A percentile compares a stretch with the other conserved stretches of the same genome.
These are phyloP conservation scores for Kandelia obovata DNA, from an alignment of 345 rosid species.

Conservation along the genomic window DNA sequence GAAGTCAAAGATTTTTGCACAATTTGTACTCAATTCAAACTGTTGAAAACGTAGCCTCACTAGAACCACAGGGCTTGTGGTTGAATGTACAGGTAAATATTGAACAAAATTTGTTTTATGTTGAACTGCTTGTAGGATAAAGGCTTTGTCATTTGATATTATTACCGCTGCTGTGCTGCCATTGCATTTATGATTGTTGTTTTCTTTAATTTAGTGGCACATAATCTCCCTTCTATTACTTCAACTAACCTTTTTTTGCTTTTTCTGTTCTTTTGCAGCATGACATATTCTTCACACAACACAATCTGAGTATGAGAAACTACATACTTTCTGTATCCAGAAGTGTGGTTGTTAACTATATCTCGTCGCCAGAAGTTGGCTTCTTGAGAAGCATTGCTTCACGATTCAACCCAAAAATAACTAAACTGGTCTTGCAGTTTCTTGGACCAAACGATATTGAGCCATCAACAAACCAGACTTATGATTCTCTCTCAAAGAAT, in stretches of 20 bases:
- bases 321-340: conserved; percentile 48
- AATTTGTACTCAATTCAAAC: conserved; percentile 31
- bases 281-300: conserved; percentile 62
- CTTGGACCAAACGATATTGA: conserved; percentile 11
- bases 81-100: conserved; percentile 75
- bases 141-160: not conserved
- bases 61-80: conserved; percentile 56
- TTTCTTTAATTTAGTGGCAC: not conserved
- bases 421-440: conserved; percentile 26
- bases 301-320: conserved; percentile 68
- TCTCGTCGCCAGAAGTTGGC: conserved; percentile 82
- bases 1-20: conserved; percentile 45
- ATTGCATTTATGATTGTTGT: not conserved
- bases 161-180: conserved; percentile 1
- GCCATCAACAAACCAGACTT: conserved; percentile 27
- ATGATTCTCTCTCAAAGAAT: conserved; percentile 32
- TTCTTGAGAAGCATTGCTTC: conserved; percentile 57
- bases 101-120: not conserved
- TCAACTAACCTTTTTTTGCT: conserved; percentile 5
- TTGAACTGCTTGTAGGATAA: not conserved
- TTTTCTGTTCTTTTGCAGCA: conserved; percentile 48
- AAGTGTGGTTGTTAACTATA: conserved; percentile 43
- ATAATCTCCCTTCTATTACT: conserved; percentile 4
- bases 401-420: conserved; percentile 37
- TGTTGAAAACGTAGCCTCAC: conserved; percentile 38